phyloP scores from a whole-genome alignment of 2,329 filamentous ascomycete species.

The Fusarium pseudocircinatum region DNA sequence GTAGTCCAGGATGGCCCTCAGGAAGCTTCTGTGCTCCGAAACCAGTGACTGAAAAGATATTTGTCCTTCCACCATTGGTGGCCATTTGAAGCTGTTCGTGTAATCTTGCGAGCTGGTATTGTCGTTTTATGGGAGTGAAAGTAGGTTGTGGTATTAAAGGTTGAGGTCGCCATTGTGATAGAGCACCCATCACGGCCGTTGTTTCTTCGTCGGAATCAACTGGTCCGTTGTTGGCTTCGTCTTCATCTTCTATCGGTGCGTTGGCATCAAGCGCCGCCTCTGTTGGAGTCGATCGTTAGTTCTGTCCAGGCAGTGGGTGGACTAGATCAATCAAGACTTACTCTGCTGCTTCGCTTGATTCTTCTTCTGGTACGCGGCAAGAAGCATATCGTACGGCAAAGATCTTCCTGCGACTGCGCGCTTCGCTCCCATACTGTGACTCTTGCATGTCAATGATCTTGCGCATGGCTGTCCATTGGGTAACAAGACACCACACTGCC shows the following conservation, averaged over 20 bases:
- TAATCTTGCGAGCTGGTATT: conserved; percentile 70
- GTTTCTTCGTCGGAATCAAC: conserved; percentile 97
- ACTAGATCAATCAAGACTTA: conserved; percentile 56
- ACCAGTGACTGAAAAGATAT: conserved; percentile 70
- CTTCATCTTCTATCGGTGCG: conserved; percentile 86
- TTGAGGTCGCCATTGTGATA: conserved; percentile 79
- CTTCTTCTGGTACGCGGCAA: conserved; percentile 93
- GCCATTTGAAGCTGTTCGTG: conserved; percentile 73
- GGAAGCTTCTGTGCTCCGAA: conserved; percentile 65
- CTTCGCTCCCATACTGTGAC: conserved; percentile 94
- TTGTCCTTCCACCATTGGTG: conserved; percentile 71
- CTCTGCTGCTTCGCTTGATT: conserved; percentile 98
- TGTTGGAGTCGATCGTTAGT: conserved; percentile 27
- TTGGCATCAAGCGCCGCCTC: conserved; percentile 95
- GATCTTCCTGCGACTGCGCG: conserved; percentile 86
- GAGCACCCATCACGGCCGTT: conserved; percentile 84
- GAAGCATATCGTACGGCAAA: conserved; percentile 90
- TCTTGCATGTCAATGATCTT: conserved; percentile 90
- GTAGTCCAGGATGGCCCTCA: conserved; percentile 57
- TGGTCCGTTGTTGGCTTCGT: conserved; percentile 80
- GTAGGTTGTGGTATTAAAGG: conserved; percentile 76
- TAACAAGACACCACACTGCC: conserved; percentile 88
- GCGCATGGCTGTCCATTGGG: conserved; percentile 89
- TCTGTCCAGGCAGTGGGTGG: not conserved
- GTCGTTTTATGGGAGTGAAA: conserved; percentile 69